These are phyloP conservation scores for Colletotrichum endophyticum DNA, from an alignment of 2,329 filamentous ascomycete species.

Conservation along the genomic window DNA sequence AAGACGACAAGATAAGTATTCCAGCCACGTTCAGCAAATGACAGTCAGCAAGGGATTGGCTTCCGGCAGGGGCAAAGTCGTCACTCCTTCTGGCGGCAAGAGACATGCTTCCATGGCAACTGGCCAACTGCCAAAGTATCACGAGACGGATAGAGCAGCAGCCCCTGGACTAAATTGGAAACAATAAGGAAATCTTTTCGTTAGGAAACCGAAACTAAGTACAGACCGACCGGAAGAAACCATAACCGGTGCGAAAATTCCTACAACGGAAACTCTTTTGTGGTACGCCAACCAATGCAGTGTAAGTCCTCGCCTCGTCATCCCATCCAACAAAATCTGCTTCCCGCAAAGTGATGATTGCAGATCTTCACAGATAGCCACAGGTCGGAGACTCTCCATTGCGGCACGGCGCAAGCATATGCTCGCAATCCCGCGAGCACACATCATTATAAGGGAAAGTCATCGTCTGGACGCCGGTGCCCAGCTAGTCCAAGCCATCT, in stretches of 20 bases:
- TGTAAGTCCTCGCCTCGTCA: conserved; percentile 54
- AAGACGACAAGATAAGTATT: neutral
- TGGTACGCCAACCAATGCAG: conserved; percentile 57
- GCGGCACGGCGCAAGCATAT: conserved; percentile 37
- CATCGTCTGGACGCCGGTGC: conserved; percentile 3
- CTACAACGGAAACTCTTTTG: conserved; percentile 35
- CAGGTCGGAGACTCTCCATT: conserved; percentile 53
- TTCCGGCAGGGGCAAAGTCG: neutral
- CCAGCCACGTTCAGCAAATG: neutral
- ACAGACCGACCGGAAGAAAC: conserved; percentile 21
- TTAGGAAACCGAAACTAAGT: conserved; percentile 15
- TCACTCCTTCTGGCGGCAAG: neutral
- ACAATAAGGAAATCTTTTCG: conserved; percentile 8
- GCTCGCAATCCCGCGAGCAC: conserved; percentile 19
- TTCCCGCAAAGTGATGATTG: conserved; percentile 34
- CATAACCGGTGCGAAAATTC: conserved; percentile 7
- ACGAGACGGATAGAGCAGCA: neutral
- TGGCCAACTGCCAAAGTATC: neutral
- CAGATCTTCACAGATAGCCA: conserved; percentile 47
- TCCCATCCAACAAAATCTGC: conserved; percentile 47
- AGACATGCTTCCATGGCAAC: neutral
- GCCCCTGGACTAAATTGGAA: neutral
- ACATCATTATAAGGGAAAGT: conserved; percentile 23
- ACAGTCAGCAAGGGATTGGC: neutral
- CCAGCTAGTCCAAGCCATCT: conserved; percentile 3